Evolutionary conservation across 2,329 filamentous ascomycete genomes (phyloP).

Genomic region (Paraconiothyrium brasiliense): DNA sequence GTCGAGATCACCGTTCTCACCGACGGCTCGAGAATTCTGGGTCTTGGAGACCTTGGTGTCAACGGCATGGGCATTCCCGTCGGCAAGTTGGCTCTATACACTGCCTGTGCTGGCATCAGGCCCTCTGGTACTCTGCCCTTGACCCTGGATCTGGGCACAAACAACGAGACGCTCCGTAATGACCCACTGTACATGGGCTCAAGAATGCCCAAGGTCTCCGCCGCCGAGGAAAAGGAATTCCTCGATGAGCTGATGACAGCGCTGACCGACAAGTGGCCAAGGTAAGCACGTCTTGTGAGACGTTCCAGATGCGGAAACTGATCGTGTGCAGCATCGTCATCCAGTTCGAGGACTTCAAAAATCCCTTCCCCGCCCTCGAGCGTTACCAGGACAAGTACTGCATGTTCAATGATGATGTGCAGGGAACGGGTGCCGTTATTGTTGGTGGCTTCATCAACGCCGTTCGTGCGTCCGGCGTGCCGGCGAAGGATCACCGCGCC

Average conservation of each 20-base stretch:
- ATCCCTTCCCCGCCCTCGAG: slow-evolving; percentile 92
- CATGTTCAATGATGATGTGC: slow-evolving; percentile 99
- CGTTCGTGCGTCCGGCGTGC: slow-evolving; percentile 85
- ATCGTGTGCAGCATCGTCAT: slow-evolving; percentile 70
- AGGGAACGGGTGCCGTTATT: slow-evolving; percentile 95
- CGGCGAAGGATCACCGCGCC: slow-evolving; percentile 87
- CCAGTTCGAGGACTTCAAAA: slow-evolving; percentile 98
- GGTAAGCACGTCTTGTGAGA: slow-evolving; percentile 55
- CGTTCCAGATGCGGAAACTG: slow-evolving; percentile 33
- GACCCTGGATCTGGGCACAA: slow-evolving; percentile 70
- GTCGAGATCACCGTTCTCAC: slow-evolving; percentile 98
- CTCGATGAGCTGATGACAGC: slow-evolving; percentile 98
- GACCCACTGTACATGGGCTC: slow-evolving; percentile 93
- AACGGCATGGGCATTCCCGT: slow-evolving; percentile 99
- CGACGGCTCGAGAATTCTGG: slow-evolving; percentile 91
- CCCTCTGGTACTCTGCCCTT: slow-evolving; percentile 73
- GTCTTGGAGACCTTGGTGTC: slow-evolving; percentile 92
- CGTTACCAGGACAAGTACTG: slow-evolving; percentile 88
- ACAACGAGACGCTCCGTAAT: slow-evolving; percentile 71
- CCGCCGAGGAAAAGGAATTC: slow-evolving; percentile 85
- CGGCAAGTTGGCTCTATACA: slow-evolving; percentile 95
- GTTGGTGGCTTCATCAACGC: slow-evolving; percentile 80
- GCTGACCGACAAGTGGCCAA: slow-evolving; percentile 78
- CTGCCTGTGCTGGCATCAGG: slow-evolving; percentile 91
- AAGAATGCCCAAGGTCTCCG: slow-evolving; percentile 79